A percentile compares a stretch with the other conserved stretches of the same genome.
Conservation (phyloP, 495 filamentous ascomycete genomes). For the Hypoxylon subgilvum region DNA sequence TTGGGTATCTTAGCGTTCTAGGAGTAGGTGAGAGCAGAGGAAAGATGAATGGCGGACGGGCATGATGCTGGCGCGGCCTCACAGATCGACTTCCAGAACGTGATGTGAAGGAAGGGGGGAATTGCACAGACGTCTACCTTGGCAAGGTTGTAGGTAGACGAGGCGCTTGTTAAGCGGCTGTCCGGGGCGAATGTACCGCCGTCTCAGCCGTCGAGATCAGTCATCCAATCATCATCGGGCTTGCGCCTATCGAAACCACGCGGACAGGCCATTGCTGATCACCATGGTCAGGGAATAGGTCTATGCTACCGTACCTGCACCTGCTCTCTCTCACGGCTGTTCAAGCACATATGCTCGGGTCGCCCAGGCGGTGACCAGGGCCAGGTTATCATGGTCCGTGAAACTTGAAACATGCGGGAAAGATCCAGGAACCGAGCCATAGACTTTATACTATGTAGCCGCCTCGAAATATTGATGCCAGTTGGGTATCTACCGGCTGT, state of each 20-base stretch:
- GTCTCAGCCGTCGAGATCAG: conserved; percentile 29
- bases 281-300: conserved; percentile 7
- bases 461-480: not conserved
- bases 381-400: conserved; percentile 18
- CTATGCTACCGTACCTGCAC: conserved; percentile 17
- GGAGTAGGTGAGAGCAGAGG: too few species aligned
- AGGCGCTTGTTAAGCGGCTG: conserved; percentile 31
- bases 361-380: not conserved
- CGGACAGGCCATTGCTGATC: conserved; percentile 4
- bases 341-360: conserved; percentile 4
- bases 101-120: not conserved
- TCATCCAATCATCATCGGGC: conserved; percentile 26
- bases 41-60: too few species aligned
- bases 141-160: conserved; percentile 6
- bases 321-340: conserved; percentile 3
- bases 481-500: not conserved
- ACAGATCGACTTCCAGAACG: not conserved
- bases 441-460: not conserved
- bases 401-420: conserved; percentile 21
- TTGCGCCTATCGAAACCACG: conserved; percentile 25
- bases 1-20: too few species aligned
- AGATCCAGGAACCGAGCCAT: conserved; percentile 20
- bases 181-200: conserved; percentile 31
- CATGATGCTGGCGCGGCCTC: not conserved
- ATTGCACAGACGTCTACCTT: not conserved